Evolutionary conservation across 108 stramenopile genomes (phyloP).

Genomic region (Schizochytrium sp.): DNA sequence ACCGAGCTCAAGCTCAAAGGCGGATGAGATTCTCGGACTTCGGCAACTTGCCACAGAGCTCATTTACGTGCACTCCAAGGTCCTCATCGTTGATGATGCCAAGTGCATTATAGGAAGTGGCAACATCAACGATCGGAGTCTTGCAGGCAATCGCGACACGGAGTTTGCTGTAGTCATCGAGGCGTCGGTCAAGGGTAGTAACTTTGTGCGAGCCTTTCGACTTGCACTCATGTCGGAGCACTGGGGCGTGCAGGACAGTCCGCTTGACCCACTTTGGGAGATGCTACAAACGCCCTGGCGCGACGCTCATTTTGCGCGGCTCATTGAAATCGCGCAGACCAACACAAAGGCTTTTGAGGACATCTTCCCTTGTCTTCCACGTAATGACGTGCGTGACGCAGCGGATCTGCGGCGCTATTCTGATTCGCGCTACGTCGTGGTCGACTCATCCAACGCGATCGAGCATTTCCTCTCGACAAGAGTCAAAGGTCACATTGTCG

Average conservation of each 20-base stretch:
- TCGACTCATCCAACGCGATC: background rate
- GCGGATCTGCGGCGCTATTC: background rate
- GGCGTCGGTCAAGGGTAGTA: background rate
- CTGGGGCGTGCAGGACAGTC: background rate
- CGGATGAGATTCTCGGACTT: background rate
- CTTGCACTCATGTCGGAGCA: background rate
- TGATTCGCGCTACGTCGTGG: background rate
- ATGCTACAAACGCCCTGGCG: background rate
- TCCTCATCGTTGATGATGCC: constrained; percentile 63
- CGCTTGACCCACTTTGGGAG: background rate
- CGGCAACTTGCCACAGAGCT: constrained; percentile 16
- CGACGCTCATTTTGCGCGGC: background rate
- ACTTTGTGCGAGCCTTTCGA: background rate
- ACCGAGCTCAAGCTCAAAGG: background rate
- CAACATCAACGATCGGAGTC: constrained; percentile 58
- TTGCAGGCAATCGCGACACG: constrained; percentile 53
- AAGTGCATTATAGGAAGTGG: constrained; percentile 52
- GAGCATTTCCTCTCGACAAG: background rate
- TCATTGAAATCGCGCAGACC: background rate
- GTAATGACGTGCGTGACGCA: background rate
- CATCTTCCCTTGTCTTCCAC: background rate
- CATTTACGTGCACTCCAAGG: constrained; percentile 63
- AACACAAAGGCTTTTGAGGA: background rate
- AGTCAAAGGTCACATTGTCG: background rate
- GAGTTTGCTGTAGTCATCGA: constrained; percentile 35